Percentiles rank a stretch among this genome's conserved stretches.
Conservation (phyloP, 2,329 filamentous ascomycete genomes). For the Boeremia exigua region DNA sequence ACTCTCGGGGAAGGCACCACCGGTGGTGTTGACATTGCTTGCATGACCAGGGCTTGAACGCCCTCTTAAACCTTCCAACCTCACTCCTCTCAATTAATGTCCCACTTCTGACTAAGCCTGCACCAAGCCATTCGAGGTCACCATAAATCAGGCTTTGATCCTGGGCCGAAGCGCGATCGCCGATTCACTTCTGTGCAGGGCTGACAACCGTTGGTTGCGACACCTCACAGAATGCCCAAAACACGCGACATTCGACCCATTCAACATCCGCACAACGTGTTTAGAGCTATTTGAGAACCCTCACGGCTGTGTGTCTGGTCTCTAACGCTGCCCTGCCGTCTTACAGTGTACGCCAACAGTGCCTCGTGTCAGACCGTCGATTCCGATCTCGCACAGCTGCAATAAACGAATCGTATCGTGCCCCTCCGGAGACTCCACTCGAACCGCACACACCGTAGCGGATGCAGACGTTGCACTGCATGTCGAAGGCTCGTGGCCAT, state of each 20-base stretch:
- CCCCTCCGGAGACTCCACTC: slow-evolving; percentile 1
- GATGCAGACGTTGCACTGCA: neutral
- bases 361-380: slow-evolving; percentile 14
- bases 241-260: neutral
- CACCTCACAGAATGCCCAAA: slow-evolving; percentile 1
- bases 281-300: neutral
- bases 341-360: neutral
- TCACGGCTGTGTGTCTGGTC: too few species aligned
- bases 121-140: slow-evolving; percentile 9
- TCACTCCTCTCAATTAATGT: slow-evolving; percentile 1
- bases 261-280: neutral
- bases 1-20: slow-evolving; percentile 11
- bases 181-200: slow-evolving; percentile 15
- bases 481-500: neutral
- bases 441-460: slow-evolving; percentile 4
- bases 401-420: slow-evolving; percentile 3
- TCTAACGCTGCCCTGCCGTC: neutral
- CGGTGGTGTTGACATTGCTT: slow-evolving; percentile 5
- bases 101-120: slow-evolving; percentile 16
- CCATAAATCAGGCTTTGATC: slow-evolving; percentile 17
- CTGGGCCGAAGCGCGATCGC: slow-evolving; percentile 21
- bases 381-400: slow-evolving; percentile 10
- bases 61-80: slow-evolving; percentile 2
- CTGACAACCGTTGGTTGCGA: slow-evolving; percentile 2
- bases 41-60: slow-evolving; percentile 1